Evolutionary conservation across 2,329 filamentous ascomycete genomes (phyloP).

Genomic region (Calycina herbarum): DNA sequence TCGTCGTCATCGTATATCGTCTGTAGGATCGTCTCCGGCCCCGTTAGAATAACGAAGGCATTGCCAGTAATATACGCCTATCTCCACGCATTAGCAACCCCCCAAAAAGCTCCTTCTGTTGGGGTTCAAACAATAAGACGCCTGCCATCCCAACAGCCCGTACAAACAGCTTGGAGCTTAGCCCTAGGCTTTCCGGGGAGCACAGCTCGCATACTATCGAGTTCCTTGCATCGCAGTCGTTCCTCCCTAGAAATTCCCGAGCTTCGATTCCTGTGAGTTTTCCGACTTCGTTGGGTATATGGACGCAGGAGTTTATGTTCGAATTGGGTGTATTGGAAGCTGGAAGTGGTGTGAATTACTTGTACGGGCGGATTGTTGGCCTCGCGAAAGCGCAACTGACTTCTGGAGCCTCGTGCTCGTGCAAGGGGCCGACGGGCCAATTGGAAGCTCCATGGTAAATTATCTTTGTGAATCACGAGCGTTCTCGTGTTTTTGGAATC

Average conservation of each 20-base stretch:
- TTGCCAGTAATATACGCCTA: slow-evolving; percentile 89
- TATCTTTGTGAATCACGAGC: slow-evolving; percentile 8
- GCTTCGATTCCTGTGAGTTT: not conserved
- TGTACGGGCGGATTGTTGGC: not conserved
- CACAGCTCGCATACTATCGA: slow-evolving; percentile 69
- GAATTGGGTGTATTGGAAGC: slow-evolving; percentile 7
- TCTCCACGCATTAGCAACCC: not conserved
- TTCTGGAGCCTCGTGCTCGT: slow-evolving; percentile 6
- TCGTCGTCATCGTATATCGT: slow-evolving; percentile 84
- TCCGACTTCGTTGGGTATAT: slow-evolving; percentile 1
- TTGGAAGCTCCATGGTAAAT: slow-evolving; percentile 3
- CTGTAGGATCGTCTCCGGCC: slow-evolving; percentile 74
- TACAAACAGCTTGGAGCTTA: slow-evolving; percentile 75
- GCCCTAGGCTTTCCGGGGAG: slow-evolving; percentile 77
- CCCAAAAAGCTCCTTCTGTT: not conserved
- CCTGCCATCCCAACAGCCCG: slow-evolving; percentile 69
- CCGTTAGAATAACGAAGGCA: slow-evolving; percentile 79
- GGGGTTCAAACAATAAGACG: slow-evolving; percentile 63
- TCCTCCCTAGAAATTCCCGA: not conserved
- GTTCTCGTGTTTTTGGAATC: not conserved
- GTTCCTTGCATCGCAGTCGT: slow-evolving; percentile 21
- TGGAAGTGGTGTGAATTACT: not conserved
- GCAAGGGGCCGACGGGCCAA: slow-evolving; percentile 9
- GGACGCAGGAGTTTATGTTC: slow-evolving; percentile 9
- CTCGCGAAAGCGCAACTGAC: slow-evolving; percentile 6